Percentiles rank a stretch among this genome's conserved stretches.
Conservation (phyloP, 441 rosid genomes). For the Populus tomentosa region DNA sequence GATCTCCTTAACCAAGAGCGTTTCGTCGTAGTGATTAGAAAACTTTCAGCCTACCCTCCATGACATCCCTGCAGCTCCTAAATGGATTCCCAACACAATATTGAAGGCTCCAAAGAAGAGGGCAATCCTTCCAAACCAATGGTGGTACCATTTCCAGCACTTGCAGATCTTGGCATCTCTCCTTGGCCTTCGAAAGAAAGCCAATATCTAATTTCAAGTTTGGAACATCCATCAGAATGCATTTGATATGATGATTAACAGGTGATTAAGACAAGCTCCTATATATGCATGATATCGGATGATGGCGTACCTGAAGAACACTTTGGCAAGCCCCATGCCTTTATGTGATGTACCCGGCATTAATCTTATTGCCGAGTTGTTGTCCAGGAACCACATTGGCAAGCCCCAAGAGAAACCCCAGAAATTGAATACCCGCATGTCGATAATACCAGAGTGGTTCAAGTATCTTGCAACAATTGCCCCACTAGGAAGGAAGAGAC, state of each 20-base stretch:
- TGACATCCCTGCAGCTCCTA: conserved; percentile 47
- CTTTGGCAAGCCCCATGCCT: conserved; percentile 52
- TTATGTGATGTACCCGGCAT: conserved; percentile 61
- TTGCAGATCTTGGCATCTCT: conserved; percentile 65
- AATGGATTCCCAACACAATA: conserved; percentile 57
- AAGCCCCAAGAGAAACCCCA: conserved; percentile 68
- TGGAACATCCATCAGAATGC: background rate
- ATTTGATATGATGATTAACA: too few species aligned
- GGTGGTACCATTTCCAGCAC: conserved; percentile 92
- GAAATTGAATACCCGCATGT: conserved; percentile 59
- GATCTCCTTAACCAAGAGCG: conserved; percentile 40
- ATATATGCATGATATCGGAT: background rate
- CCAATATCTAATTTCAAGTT: conserved; percentile 49
- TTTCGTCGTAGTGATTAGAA: conserved; percentile 53
- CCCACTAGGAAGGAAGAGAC: conserved; percentile 68
- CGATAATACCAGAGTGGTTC: conserved; percentile 88
- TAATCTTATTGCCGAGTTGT: conserved; percentile 52
- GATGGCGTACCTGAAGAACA: conserved; percentile 65
- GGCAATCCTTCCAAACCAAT: conserved; percentile 75
- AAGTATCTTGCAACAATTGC: conserved; percentile 76
- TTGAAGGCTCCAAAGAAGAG: conserved; percentile 76
- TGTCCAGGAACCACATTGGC: conserved; percentile 61
- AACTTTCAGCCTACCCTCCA: conserved; percentile 62
- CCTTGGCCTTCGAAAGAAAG: conserved; percentile 71
- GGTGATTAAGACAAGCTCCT: background rate